Evolutionary conservation across 2,329 filamentous ascomycete genomes (phyloP), one percentile per base, ranked within the genome.

Genomic region (Xylariaceae sp.): DNA sequence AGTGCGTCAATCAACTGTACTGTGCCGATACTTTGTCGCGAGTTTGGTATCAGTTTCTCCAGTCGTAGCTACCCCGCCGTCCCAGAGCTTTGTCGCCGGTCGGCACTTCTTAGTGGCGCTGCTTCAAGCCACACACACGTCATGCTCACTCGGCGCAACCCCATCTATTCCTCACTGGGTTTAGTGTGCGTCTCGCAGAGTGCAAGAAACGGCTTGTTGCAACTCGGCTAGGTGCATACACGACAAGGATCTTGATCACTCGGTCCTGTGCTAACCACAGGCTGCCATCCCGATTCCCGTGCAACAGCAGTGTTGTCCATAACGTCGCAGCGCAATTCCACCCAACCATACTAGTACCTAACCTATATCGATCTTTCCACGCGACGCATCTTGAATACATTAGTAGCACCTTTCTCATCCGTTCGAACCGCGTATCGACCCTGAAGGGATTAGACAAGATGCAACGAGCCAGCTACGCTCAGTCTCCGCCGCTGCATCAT

Each of bases 401-500:
- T 17, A 37, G 39, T 23, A 53, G 49, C 50, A 35, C 52, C 41
- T 45, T 45, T n/a, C 41, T 15, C 3, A n/a, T 11, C 44, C 2
- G 11, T 45, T 11, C 52, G 13, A 53, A 54, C 54, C 34, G 37
- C 18, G 48, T 47, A 7, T 13, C 23, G 23, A 37, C 30, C 37
- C 34, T 4, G 39, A 49, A 45, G 47, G 35, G 15, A 51, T 13
- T 18, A n/a, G 18, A n/a, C 74, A 82, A 72, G 62, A 97, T 97
- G 93, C 93, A 97, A 78, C 89, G 92, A 74, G 82, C 88, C 73
- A 81, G 85, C 57, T 96, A 94, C 78, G 85, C 86, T 75, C 89
- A 92, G 72, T 96, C 92, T 72, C 93, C 92, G 73, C 92, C 93
- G 66, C 86, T 97, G 68, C 94, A 97, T 76, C 94, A 97, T 74